Evolutionary conservation across 768 basidiomycete genomes (phyloP), one percentile per base, ranked within the genome.

Genomic region (Rhodotorula paludigena): DNA sequence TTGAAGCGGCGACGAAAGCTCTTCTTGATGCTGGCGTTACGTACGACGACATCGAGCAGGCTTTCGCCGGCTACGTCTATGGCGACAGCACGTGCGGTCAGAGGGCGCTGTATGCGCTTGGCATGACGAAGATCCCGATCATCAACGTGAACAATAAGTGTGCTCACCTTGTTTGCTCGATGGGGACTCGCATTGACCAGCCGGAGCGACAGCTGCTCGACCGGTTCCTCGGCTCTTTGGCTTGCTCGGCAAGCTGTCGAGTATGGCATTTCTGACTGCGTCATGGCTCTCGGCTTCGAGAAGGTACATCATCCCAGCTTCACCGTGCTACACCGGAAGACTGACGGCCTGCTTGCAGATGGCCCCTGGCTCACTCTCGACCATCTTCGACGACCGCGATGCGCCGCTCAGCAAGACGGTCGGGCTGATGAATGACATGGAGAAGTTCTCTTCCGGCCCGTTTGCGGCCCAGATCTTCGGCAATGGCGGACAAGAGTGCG

Each of bases 11-110:
- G 1, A 89, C 89, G 2, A 92, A 92, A 74, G 90, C 90, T 0
- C 81, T 92, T 32, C 83, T 92, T 23, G 90, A 92, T 73, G 89
- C 90, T 71, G 89, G 90, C n/a, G 84, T 92, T 67, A 90, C 84
- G 12, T 92, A 92, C 73, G 90, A 92, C 74, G 80, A 79, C 1
- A 77, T 92, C 36, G 82, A 90, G 78, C 84, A 82, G 28, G 90
- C 89, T 0, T 87, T 81, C 69, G 90, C 87, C 10, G 89, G 89
- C 20, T 89, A 85, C 45, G 86, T 86, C 76, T 90, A 87, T 30
- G 69, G 69, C 5, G 68, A 74, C 59, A 66, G 66, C 28, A 72
- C 71, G 0, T 76, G 72, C 44, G 70, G 55, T 2, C 74, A 91
- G 85, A 82, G 89, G 23, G 85, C 89, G 12, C 80, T 92, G 28